These are phyloP conservation scores for Dothidotthia symphoricarpi DNA, from an alignment of 2,329 filamentous ascomycete genomes.

Conservation along the genomic window DNA sequence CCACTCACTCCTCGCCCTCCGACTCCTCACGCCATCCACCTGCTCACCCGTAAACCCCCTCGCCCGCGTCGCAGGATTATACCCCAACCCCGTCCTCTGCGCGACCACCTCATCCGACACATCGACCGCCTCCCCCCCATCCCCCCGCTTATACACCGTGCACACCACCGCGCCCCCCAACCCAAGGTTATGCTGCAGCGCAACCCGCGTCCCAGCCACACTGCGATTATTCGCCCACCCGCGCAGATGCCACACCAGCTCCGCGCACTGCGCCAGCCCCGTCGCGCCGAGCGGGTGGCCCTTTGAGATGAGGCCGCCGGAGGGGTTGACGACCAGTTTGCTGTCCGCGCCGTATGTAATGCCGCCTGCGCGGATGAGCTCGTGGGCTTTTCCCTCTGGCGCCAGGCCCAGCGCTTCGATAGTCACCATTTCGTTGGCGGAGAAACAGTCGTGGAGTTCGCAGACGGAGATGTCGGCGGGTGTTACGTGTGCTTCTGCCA, in stretches of 20 bases:
- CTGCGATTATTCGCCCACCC: slow-evolving; percentile 93
- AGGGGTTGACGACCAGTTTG: slow-evolving; percentile 82
- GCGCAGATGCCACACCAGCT: slow-evolving; percentile 91
- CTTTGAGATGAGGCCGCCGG: slow-evolving; percentile 91
- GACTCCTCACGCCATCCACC: slow-evolving; percentile 66
- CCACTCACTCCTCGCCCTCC: slow-evolving; percentile 66
- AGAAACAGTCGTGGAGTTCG: slow-evolving; percentile 97
- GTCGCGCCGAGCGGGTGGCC: slow-evolving; percentile 92
- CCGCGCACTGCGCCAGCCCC: slow-evolving; percentile 92
- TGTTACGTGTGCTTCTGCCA: slow-evolving; percentile 67
- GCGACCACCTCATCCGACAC: slow-evolving; percentile 65
- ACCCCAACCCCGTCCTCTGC: slow-evolving; percentile 68
- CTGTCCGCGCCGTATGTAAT: slow-evolving; percentile 85
- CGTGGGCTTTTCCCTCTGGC: slow-evolving; percentile 80
- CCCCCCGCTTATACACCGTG: slow-evolving; percentile 81
- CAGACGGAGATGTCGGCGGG: slow-evolving; percentile 74
- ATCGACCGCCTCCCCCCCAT: slow-evolving; percentile 63
- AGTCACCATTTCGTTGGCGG: slow-evolving; percentile 86
- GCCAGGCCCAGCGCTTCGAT: slow-evolving; percentile 81
- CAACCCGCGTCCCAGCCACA: slow-evolving; percentile 65
- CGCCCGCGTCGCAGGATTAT: slow-evolving; percentile 88
- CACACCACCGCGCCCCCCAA: slow-evolving; percentile 88
- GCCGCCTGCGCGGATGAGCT: slow-evolving; percentile 80
- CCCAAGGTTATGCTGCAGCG: slow-evolving; percentile 89
- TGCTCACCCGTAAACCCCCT: slow-evolving; percentile 83